Evolutionary conservation across 139 green algal species (phyloP).

Genomic region (Microglena sp.): DNA sequence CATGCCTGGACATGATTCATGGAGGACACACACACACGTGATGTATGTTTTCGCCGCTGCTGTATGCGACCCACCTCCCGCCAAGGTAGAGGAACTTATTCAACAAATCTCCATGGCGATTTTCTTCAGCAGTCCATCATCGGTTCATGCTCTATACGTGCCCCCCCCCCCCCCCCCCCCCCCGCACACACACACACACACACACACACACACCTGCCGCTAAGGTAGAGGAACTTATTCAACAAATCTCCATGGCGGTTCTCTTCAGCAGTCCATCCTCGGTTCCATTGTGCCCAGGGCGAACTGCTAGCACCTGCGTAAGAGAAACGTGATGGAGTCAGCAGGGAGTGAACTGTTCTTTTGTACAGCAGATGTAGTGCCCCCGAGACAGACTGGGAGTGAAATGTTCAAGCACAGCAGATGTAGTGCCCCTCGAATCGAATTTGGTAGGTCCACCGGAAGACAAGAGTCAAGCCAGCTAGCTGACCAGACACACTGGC

Average conservation of each 20-base stretch:
- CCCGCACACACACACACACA: not conserved
- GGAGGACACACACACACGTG: too few species aligned
- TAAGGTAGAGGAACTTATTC: constrained; percentile 68
- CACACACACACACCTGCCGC: not conserved
- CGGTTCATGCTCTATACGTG: constrained; percentile 17
- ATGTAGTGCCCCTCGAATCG: too few species aligned
- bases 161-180: not conserved
- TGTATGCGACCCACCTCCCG: not conserved
- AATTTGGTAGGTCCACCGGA: too few species aligned
- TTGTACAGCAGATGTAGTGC: too few species aligned
- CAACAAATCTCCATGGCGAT: constrained; percentile 68
- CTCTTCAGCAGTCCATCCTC: constrained; percentile 60
- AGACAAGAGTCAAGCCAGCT: too few species aligned
- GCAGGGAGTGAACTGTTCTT: too few species aligned
- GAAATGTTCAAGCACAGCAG: too few species aligned
- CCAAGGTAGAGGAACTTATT: constrained; percentile 70
- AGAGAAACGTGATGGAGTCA: too few species aligned
- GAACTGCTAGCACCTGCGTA: not conserved
- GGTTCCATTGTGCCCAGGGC: constrained; percentile 76
- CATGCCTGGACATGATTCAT: too few species aligned
- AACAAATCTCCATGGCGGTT: constrained; percentile 75
- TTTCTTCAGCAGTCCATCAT: constrained; percentile 67
- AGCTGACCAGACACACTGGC: too few species aligned
- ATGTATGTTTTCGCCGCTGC: too few species aligned
- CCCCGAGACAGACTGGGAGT: too few species aligned